phyloP scores from a whole-genome alignment of 768 basidiomycete genomes.

The Ramaria sp. region DNA sequence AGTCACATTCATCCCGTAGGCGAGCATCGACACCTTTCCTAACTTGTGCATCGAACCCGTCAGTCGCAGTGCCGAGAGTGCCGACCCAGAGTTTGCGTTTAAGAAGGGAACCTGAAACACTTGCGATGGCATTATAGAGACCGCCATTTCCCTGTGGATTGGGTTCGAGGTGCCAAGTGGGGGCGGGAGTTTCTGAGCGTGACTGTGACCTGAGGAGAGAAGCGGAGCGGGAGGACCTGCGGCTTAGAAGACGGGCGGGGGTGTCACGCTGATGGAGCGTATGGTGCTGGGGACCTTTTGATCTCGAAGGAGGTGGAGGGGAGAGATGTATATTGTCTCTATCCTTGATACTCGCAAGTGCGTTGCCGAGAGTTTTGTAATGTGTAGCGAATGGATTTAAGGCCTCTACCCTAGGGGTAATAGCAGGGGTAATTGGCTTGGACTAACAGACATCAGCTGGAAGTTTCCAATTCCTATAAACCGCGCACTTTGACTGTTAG shows the following conservation, averaged over 20 bases:
- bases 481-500: slow-evolving; percentile 49
- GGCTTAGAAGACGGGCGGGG: slow-evolving; percentile 25
- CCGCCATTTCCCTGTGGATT: slow-evolving; percentile 78
- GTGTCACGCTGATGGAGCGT: not conserved
- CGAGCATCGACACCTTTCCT: slow-evolving; percentile 44
- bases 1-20: slow-evolving; percentile 27
- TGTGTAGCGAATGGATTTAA: slow-evolving; percentile 46
- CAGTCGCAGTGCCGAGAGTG: slow-evolving; percentile 62
- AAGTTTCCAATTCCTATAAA: not conserved
- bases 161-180: slow-evolving; percentile 35
- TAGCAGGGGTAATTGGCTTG: slow-evolving; percentile 33
- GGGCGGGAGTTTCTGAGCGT: slow-evolving; percentile 15
- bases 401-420: slow-evolving; percentile 30
- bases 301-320: slow-evolving; percentile 19
- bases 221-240: slow-evolving; percentile 42
- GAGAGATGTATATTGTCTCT: slow-evolving; percentile 15
- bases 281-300: slow-evolving; percentile 14
- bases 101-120: slow-evolving; percentile 36
- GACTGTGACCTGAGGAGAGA: slow-evolving; percentile 35
- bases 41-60: slow-evolving; percentile 45
- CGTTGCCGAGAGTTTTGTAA: slow-evolving; percentile 12
- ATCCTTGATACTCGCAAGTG: slow-evolving; percentile 10
- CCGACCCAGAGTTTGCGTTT: slow-evolving; percentile 54
- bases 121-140: slow-evolving; percentile 66
- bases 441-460: slow-evolving; percentile 16